Conservation (phyloP, 768 basidiomycete genomes). For the Chlorophyllum brunneum region DNA sequence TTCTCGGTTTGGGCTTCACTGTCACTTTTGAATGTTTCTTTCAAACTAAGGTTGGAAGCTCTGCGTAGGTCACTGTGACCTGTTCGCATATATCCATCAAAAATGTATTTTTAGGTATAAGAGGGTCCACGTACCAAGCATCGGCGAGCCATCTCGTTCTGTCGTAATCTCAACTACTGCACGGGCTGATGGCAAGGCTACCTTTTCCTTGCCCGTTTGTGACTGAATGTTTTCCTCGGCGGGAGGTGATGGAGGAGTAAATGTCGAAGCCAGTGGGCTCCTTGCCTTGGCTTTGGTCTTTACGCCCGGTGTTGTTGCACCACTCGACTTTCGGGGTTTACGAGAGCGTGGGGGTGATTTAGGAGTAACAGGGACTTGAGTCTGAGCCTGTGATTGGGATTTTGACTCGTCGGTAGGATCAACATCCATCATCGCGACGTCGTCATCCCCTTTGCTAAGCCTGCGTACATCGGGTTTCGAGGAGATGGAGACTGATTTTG, state of each 20-base stretch:
- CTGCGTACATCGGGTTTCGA: background rate
- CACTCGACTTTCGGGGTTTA: slow-evolving; percentile 10
- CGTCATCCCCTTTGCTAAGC: background rate
- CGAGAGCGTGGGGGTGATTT: slow-evolving; percentile 10
- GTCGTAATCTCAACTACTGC: slow-evolving; percentile 9
- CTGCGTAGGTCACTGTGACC: background rate
- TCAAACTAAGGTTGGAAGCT: background rate
- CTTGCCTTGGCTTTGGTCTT: slow-evolving; percentile 4
- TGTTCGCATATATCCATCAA: background rate
- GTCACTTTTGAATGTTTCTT: background rate
- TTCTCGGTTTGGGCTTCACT: background rate
- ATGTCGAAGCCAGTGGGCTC: slow-evolving; percentile 4
- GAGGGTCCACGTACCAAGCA: background rate
- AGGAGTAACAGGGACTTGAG: slow-evolving; percentile 8
- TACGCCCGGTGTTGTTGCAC: slow-evolving; percentile 1
- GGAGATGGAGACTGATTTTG: slow-evolving; percentile 9
- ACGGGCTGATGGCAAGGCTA: background rate
- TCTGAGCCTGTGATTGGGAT: too few relatives aligned
- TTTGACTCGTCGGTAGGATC: slow-evolving; percentile 1
- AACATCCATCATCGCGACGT: slow-evolving; percentile 8
- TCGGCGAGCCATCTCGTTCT: slow-evolving; percentile 9
- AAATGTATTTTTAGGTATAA: background rate
- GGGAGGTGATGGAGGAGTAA: slow-evolving; percentile 10
- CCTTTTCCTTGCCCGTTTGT: background rate
- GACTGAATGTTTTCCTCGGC: background rate